Evolutionary conservation across 805 yeast species (phyloP).

Genomic region (Candida koratica): DNA sequence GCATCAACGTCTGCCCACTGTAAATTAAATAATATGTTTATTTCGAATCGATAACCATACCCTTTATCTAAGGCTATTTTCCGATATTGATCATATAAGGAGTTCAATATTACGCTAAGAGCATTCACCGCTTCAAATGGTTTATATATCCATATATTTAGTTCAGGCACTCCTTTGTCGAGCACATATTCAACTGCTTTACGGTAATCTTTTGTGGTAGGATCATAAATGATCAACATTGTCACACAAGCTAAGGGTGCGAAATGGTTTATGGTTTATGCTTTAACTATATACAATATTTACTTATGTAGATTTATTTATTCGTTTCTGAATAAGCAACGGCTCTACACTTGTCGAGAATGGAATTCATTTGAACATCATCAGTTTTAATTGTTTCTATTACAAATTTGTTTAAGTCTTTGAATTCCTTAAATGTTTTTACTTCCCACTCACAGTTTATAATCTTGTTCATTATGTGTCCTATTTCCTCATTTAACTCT

Average conservation of each 20-base stretch:
- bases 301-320: no score
- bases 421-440: conserved; percentile 2
- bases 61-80: conserved; percentile 16
- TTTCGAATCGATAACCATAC: conserved; percentile 24
- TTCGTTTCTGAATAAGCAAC: background rate
- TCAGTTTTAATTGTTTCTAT: background rate
- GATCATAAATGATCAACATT: conserved; percentile 11
- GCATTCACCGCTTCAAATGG: conserved; percentile 19
- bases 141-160: conserved; percentile 25
- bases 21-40: conserved; percentile 28
- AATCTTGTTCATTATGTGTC: background rate
- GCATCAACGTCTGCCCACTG: background rate
- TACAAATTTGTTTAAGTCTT: conserved; percentile 1
- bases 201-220: conserved; percentile 9
- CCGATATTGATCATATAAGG: conserved; percentile 28
- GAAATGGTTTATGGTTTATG: background rate
- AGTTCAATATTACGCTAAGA: conserved; percentile 27
- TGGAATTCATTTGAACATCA: background rate
- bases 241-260: conserved; percentile 1
- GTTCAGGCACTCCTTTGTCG: background rate
- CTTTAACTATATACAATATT: conserved; percentile 3
- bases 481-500: background rate
- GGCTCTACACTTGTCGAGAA: background rate
- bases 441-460: conserved; percentile 5
- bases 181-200: conserved; percentile 8